A percentile compares a stretch with the other conserved stretches of the same genome.
Conservation (phyloP, 1,139 yeast species). For the Candida albicans region DNA sequence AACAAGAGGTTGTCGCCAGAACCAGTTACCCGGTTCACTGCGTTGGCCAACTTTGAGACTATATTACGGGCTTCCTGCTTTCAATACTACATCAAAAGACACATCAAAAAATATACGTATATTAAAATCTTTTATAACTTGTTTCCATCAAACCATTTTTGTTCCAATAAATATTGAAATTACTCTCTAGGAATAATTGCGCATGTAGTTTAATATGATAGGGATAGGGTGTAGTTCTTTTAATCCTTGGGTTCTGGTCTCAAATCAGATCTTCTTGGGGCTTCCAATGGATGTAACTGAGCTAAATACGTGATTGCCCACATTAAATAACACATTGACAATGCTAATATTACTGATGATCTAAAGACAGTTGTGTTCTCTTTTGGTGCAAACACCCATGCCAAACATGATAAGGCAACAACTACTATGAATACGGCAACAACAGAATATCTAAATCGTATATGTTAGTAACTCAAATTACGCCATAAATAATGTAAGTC, state of each 20-base stretch:
- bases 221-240: too few species aligned
- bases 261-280: conserved; percentile 75
- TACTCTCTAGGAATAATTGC: too few species aligned
- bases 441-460: conserved; percentile 65
- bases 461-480: conserved; percentile 14
- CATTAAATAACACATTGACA: conserved; percentile 90
- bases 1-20: background rate
- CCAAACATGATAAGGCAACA: conserved; percentile 59
- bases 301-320: conserved; percentile 90
- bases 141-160: too few species aligned
- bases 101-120: too few species aligned
- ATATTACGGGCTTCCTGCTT: too few species aligned
- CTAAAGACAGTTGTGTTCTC: conserved; percentile 79
- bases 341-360: conserved; percentile 76
- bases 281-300: conserved; percentile 79
- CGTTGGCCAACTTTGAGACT: background rate
- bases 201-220: too few species aligned
- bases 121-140: too few species aligned
- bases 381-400: conserved; percentile 65
- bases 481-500: background rate
- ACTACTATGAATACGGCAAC: conserved; percentile 61
- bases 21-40: background rate
- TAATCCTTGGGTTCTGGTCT: conserved; percentile 54
- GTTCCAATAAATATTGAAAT: too few species aligned
- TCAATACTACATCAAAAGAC: too few species aligned